Base-by-base conservation (phyloP, 2,329 filamentous ascomycete species). In the Chaetomium strumarium region DNA sequence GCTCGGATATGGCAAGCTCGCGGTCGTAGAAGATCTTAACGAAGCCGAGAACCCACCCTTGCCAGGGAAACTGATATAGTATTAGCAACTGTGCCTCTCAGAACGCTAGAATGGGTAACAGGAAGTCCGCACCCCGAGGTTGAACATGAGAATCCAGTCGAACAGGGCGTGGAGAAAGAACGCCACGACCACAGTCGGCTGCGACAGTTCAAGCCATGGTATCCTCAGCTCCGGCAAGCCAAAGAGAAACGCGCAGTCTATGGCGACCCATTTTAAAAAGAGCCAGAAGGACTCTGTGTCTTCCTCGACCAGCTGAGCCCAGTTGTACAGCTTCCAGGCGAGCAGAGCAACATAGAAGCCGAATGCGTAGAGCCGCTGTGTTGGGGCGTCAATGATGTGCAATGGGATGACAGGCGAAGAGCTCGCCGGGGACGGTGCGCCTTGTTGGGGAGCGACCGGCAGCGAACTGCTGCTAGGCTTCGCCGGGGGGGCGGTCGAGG, bases 201-300 rank as follows among this genome's bases (percentile, higher is more conserved):
- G 87, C 40, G 88, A 89, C 74, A 92, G 89, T 74, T 97, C 90
- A 53, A 99, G 76, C 95, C 93, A 99, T 53, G 93, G 93, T 78
- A 99, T 96, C 67, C 88, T 83, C 62, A 99, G 70, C 60, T 87
- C 81, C 16, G 95, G 92, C 49, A 99, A 73, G 8, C 88, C 88
- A 67, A 95, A 96, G 58, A 97, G 76, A 68, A 91, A 96, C 20
- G 86, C 70, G 55, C 88, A 86, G 71, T 99, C 93, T 58, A 99
- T 81, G 53, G 84, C 77, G 57, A 88, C 80, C 93, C 93, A 99
- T 79, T 97, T 99, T 64, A 95, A 73, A 66, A 96, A 96, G 45
- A 92, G 78, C 79, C 84, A 87, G 56, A 93, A 85, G n/a, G 91
- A 95, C 63, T 90, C 85, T 53, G 88, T 81, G 58, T 95, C 88